These are phyloP conservation scores for Penicillium freii DNA, from an alignment of 2,329 filamentous ascomycete genomes.

Conservation along the genomic window DNA sequence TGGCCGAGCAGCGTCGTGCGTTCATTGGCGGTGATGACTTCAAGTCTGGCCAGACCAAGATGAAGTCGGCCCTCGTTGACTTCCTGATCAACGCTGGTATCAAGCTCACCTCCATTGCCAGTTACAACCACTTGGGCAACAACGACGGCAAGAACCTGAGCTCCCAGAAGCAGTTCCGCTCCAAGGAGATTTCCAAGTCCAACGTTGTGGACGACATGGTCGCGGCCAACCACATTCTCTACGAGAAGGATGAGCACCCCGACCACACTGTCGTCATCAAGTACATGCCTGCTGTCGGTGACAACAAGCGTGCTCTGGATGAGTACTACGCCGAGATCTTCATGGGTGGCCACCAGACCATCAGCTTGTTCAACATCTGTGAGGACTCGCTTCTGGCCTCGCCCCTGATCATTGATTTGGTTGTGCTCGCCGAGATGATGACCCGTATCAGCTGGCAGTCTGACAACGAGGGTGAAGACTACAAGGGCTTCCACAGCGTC, in stretches of 20 bases:
- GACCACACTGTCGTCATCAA: conserved; percentile 99
- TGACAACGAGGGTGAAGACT: conserved; percentile 62
- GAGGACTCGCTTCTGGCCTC: conserved; percentile 96
- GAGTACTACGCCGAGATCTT: conserved; percentile 99
- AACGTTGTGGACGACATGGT: conserved; percentile 99
- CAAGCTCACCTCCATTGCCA: conserved; percentile 96
- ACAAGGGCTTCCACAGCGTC: conserved; percentile 93
- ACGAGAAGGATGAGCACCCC: conserved; percentile 88
- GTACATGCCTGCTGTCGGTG: conserved; percentile 98
- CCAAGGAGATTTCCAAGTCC: conserved; percentile 99
- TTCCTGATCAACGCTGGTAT: conserved; percentile 98
- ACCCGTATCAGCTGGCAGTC: conserved; percentile 93
- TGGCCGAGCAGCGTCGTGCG: conserved; percentile 80
- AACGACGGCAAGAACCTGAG: conserved; percentile 99
- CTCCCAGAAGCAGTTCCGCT: conserved; percentile 97
- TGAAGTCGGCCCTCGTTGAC: conserved; percentile 98
- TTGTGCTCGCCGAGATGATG: conserved; percentile 94
- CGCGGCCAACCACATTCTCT: conserved; percentile 86
- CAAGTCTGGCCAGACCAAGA: conserved; percentile 99
- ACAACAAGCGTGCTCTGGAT: conserved; percentile 97
- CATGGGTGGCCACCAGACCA: conserved; percentile 96
- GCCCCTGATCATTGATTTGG: conserved; percentile 94
- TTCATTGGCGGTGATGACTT: conserved; percentile 99
- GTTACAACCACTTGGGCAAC: conserved; percentile 99
- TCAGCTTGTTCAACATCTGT: conserved; percentile 97